Evolutionary conservation across 371 early-diverging fungal genomes (phyloP).

Genomic region (Mortierella sp.): DNA sequence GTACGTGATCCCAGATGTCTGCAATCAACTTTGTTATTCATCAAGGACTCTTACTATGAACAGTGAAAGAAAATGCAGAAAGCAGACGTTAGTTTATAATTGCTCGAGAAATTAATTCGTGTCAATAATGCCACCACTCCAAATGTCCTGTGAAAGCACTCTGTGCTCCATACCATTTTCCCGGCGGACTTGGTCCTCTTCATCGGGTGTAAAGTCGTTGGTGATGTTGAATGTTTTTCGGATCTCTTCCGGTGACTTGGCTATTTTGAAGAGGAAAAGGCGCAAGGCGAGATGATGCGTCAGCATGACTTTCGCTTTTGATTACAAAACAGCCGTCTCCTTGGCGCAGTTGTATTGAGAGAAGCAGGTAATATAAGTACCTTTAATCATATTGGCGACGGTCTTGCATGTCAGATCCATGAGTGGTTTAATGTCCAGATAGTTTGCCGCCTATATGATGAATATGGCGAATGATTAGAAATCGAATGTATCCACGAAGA

Average conservation of each 20-base stretch:
- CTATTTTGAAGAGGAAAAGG: slow-evolving; percentile 4
- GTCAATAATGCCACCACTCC: background rate
- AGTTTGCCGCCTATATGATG: slow-evolving; percentile 80
- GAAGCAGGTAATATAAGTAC: slow-evolving; percentile 7
- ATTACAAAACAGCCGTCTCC: background rate
- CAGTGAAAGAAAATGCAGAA: background rate
- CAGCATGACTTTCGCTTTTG: background rate
- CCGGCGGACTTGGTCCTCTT: slow-evolving; percentile 76
- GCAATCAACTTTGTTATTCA: background rate
- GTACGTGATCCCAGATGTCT: background rate
- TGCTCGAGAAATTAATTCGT: background rate
- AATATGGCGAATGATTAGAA: background rate
- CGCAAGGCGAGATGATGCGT: background rate
- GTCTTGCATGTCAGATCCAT: slow-evolving; percentile 90
- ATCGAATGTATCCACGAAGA: background rate
- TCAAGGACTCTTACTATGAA: background rate
- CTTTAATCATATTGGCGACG: slow-evolving; percentile 94
- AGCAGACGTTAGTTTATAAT: background rate
- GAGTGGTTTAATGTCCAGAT: slow-evolving; percentile 89
- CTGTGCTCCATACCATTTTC: slow-evolving; percentile 67
- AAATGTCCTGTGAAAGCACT: background rate
- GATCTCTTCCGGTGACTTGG: slow-evolving; percentile 90
- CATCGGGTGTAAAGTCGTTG: slow-evolving; percentile 92
- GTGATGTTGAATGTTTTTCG: slow-evolving; percentile 86
- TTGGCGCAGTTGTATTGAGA: background rate